A percentile compares a stretch with the other conserved stretches of the same genome.
Evolutionary conservation across 805 yeast species (phyloP).

Genomic region (Alloascoidea africana): DNA sequence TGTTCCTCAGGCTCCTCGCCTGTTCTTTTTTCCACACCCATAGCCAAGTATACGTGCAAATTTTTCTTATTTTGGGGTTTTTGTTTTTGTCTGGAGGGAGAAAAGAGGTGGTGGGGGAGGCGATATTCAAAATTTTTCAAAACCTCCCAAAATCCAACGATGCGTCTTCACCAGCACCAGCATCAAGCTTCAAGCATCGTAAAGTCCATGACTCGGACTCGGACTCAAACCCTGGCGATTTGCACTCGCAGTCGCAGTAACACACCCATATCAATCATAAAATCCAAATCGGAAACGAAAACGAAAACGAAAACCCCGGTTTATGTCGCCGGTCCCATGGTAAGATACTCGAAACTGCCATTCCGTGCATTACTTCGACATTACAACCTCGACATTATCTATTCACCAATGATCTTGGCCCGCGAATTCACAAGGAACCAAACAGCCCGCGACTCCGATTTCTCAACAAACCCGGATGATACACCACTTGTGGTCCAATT

Average conservation of each 20-base stretch:
- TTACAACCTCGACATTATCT: slow-evolving; percentile 67
- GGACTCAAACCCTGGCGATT: slow-evolving; percentile 4
- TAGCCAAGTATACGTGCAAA: too few species aligned
- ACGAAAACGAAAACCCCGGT: slow-evolving; percentile 44
- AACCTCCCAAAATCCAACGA: slow-evolving; percentile 12
- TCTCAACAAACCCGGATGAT: slow-evolving; percentile 63
- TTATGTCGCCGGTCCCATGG: slow-evolving; percentile 88
- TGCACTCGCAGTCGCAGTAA: slow-evolving; percentile 7
- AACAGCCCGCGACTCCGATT: slow-evolving; percentile 71
- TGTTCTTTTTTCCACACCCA: too few species aligned
- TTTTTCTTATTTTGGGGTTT: too few species aligned
- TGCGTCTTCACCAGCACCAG: slow-evolving; percentile 6
- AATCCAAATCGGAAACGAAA: slow-evolving; percentile 11
- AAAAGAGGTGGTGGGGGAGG: too few species aligned
- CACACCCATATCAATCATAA: slow-evolving; percentile 2
- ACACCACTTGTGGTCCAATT: slow-evolving; percentile 74
- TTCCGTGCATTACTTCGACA: slow-evolving; percentile 70
- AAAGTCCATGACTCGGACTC: slow-evolving; percentile 2
- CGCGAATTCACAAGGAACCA: slow-evolving; percentile 83
- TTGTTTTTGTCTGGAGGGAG: too few species aligned
- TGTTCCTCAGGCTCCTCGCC: too few species aligned
- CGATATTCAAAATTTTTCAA: too few species aligned
- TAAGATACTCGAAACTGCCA: slow-evolving; percentile 86
- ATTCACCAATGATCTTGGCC: slow-evolving; percentile 94
- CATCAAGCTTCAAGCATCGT: slow-evolving; percentile 11